These are phyloP conservation scores for Exsudoporus frostii DNA, from an alignment of 768 basidiomycete species.

Conservation along the genomic window DNA sequence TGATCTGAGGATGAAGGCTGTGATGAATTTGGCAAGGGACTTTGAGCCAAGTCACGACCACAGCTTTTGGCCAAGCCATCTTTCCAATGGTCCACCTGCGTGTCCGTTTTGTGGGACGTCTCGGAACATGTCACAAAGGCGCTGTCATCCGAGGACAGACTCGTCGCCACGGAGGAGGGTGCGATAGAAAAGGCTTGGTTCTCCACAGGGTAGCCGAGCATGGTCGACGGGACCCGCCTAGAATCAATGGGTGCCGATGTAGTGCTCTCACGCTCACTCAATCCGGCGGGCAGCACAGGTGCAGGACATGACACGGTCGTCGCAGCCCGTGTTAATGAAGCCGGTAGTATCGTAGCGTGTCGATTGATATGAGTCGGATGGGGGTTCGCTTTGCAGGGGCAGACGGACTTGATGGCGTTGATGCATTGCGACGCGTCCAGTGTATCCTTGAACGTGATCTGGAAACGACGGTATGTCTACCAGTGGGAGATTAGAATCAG, in stretches of 20 bases:
- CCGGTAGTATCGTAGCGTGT: constrained; percentile 14
- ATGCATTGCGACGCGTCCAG: constrained; percentile 55
- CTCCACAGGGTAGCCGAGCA: not conserved
- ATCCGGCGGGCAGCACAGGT: not conserved
- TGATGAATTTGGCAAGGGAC: constrained; percentile 33
- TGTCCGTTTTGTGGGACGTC: constrained; percentile 10
- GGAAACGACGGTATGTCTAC: constrained; percentile 72
- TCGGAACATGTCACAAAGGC: constrained; percentile 30
- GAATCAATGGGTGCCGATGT: not conserved
- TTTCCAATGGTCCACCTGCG: not conserved
- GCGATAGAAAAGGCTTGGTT: not conserved
- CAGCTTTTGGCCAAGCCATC: not conserved
- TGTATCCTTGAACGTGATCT: constrained; percentile 61
- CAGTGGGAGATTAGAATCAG: constrained; percentile 10
- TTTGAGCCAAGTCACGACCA: constrained; percentile 4
- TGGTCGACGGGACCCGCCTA: constrained; percentile 1
- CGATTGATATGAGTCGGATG: constrained; percentile 23
- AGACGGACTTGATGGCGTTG: constrained; percentile 59
- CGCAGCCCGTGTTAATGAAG: constrained; percentile 14
- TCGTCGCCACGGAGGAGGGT: constrained; percentile 8
- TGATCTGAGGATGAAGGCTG: constrained; percentile 29
- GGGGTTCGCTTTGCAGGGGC: constrained; percentile 69
- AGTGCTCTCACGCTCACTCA: constrained; percentile 6
- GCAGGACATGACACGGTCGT: constrained; percentile 5
- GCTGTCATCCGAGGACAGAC: constrained; percentile 27